These are phyloP conservation scores for Rubia tinctorum DNA, from an alignment of 305 asterid species.

Conservation along the genomic window DNA sequence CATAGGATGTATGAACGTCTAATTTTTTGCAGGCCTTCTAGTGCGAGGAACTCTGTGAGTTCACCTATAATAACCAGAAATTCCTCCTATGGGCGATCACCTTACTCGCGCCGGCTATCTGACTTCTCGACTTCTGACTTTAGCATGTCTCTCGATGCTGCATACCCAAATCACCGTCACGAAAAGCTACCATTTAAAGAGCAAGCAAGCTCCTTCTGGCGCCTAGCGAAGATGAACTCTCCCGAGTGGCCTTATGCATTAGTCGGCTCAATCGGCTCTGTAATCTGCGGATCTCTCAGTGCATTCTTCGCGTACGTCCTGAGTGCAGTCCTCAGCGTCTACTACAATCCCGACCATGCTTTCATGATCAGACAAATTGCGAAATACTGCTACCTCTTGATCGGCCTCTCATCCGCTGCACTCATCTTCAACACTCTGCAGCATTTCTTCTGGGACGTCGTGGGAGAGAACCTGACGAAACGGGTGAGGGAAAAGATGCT, in stretches of 20 bases:
- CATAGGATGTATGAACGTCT: background rate
- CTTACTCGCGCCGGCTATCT: conserved; percentile 86
- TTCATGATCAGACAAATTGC: conserved; percentile 76
- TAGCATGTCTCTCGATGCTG: conserved; percentile 80
- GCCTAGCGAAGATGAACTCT: conserved; percentile 96
- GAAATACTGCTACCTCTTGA: conserved; percentile 85
- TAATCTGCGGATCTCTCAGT: conserved; percentile 91
- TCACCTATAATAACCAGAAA: conserved; percentile 92
- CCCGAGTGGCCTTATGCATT: conserved; percentile 97
- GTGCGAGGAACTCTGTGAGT: conserved; percentile 97
- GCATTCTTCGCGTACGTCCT: conserved; percentile 94
- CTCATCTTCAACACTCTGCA: conserved; percentile 92
- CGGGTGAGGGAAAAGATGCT: conserved; percentile 91
- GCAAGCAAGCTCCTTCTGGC: conserved; percentile 88
- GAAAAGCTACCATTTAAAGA: conserved; percentile 92
- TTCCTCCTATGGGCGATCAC: conserved; percentile 94
- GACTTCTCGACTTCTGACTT: conserved; percentile 98
- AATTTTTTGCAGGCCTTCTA: conserved; percentile 77
- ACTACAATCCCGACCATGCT: conserved; percentile 77
- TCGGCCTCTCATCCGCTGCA: conserved; percentile 93
- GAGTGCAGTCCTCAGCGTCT: conserved; percentile 95
- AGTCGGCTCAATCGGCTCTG: conserved; percentile 86
- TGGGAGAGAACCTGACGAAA: conserved; percentile 89
- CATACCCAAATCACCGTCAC: conserved; percentile 70
- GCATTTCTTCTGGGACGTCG: conserved; percentile 97